Base-by-base conservation (phyloP, 352 stramenopile genomes). In the Pythium pyrilobum region DNA sequence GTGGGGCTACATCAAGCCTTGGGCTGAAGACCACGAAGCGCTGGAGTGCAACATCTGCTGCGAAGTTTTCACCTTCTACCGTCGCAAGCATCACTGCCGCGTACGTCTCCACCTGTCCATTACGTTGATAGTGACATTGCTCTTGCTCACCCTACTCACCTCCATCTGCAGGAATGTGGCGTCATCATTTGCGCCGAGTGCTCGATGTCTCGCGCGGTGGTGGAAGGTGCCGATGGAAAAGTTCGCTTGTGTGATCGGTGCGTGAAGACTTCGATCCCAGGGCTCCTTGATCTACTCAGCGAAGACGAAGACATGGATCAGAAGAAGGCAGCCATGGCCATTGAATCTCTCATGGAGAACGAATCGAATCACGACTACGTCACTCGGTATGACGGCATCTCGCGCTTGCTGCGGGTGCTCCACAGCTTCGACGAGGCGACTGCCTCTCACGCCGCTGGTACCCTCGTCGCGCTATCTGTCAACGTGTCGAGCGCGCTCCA, bases 151-250 rank as follows among this genome's bases (percentile, higher is more conserved):
- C n/a, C n/a, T 18, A 27, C 36, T 46, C 13, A 55, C 33, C 5
- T 55, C 5, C 9, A 18, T 43, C 2, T 52, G 9, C 52, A 91
- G 81, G 84, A 95, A 76, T 95, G 84, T 40, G 84, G 84, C 44
- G 77, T 87, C 20, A 92, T 95, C 57, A 90, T 95, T 62, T 95
- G 85, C 50, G 73, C 78, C 21, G 80, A 91, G 18, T 95, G 85
- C 56, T 95, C 85, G 1, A 83, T 89, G 69, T 95, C 85, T 28
- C 78, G 85, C 44, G 85, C 82, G 5, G 81, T 92, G 23, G 80
- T 95, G 18, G 81, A 95, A 64, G 82, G 81, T 12, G 74, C 73
- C 3, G 81, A 91, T 57, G 77, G 73, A 10, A 82, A 87, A n/a
- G 81, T 85, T 5, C 73, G 85, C 7, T 56, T 95, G 47, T 95